Base-by-base conservation (phyloP, 2,329 filamentous ascomycete species). In the Gnomoniopsis sp. region DNA sequence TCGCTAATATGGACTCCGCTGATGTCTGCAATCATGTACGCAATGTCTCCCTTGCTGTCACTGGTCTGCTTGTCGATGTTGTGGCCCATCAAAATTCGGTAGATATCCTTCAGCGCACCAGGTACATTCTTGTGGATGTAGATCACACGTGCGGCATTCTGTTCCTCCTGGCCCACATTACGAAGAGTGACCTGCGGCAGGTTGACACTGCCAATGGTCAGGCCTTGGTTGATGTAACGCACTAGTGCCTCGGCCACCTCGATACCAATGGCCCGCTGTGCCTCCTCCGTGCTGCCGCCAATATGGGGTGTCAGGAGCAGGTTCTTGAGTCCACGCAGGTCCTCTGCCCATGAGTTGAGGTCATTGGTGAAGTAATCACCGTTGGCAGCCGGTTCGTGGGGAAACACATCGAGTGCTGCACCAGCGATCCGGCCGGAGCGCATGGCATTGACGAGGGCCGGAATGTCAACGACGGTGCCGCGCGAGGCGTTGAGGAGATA, bases 21-120 rank as follows among this genome's bases (percentile, higher is more conserved):
- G 68, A 99, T 89, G 77, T 99, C 95, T 8, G 95, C 95, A 93
- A 99, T 97, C 63, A 99, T 80, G 72, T 99, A 99, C 21, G 95
- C 95, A 65, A 95, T 83, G 82, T 98, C 93, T 66, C 92, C 93
- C 78, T 88, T 89, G 76, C 90, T 96, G 74, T 98, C 95, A 53
- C 91, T 95, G 79, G 96, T 98, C 77, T 99, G 95, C 82, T 98
- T 98, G 78, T 97, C 93, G 67, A 99, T 93, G 74, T 99, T 99
- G 80, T 99, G 93, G 69, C 96, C 88, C 47, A 89, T 90, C 50
- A 99, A 83, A 63, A 98, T 91, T 69, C 95, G 90, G 80, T 99
- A 99, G 65, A 99, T 95, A 78, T 88, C 91, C 70, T 92, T 86
- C 73, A 99, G 80, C 63, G 99, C 95, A 80, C 95, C 95, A 50